Evolutionary conservation across 768 basidiomycete genomes (phyloP), one percentile per base, ranked within the genome.

Genomic region (Candolleomyces aberdarensis): DNA sequence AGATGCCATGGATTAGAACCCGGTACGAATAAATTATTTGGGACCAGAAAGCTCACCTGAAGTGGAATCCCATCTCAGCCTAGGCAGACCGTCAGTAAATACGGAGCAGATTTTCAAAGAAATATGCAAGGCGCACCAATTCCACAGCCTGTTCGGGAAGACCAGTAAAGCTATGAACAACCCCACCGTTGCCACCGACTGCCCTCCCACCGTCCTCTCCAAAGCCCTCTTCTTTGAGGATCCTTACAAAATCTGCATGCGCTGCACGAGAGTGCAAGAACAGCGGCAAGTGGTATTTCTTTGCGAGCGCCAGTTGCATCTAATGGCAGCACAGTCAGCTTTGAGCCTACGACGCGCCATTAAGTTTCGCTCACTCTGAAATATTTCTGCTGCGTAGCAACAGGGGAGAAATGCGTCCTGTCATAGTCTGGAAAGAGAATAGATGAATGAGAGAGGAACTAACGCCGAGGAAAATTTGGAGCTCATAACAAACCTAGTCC

Each of bases 141-240:
- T 93, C 91, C 8, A 70, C 66, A 14, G 81, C 83, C 68, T 94
- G 91, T 41, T 78, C 80, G 3, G 67, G 67, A 0, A 80, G 81
- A 4, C 92, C 92, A 0, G 91, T 92, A 72, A 92, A 92, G 62
- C 88, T 90, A 68, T 93, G 92, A 3, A 92, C 89, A 20, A 94
- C 92, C 1, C 91, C 92, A 3, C 90, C 87, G 20, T 76, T 78
- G 17, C 78, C 85, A 44, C 86, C 90, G 59, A 83, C 74, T 31
- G 69, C 72, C 61, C 69, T 71, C 3, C 88, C 87, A 31, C 86
- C 82, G 64, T 83, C 71, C 43, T 78, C 72, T 15, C 80, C 78
- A 67, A 89, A 89, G 1, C 89, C 86, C 64, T 87, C 85, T 59
- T 87, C 85, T 22, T 75, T 77, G 22, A 94, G 78, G 19, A 88